These are phyloP conservation scores for Gloeopeniophorella convolvens DNA, from an alignment of 768 basidiomycete genomes.

Conservation along the genomic window DNA sequence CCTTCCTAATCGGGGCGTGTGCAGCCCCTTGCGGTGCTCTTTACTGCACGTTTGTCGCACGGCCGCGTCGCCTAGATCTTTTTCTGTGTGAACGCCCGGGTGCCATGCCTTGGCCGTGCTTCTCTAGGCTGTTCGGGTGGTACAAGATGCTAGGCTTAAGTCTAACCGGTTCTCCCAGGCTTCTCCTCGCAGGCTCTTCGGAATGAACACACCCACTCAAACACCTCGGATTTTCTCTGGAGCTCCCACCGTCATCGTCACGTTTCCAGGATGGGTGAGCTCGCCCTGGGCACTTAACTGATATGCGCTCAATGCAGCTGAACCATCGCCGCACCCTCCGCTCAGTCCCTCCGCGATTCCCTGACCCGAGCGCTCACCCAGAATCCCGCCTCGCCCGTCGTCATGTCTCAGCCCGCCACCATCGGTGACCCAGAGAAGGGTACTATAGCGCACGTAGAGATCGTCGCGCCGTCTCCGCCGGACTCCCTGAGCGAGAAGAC, in stretches of 20 bases:
- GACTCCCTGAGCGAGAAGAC: background rate
- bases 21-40: conserved; percentile 10
- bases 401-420: background rate
- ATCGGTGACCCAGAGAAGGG: conserved; percentile 14
- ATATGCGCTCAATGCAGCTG: background rate
- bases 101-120: background rate
- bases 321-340: background rate
- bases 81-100: background rate
- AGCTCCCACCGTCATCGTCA: conserved; percentile 1
- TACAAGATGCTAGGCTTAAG: conserved; percentile 4
- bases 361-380: conserved; percentile 10
- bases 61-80: background rate
- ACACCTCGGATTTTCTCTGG: conserved; percentile 15
- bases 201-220: conserved; percentile 12
- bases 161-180: background rate
- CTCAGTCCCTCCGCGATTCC: conserved; percentile 7
- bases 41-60: conserved; percentile 2
- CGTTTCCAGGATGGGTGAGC: conserved; percentile 15
- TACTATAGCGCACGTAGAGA: too few species aligned
- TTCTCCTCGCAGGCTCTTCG: conserved; percentile 5
- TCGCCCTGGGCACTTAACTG: background rate
- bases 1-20: too few species aligned
- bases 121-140: background rate
- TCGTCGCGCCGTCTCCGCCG: background rate
- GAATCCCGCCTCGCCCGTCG: background rate